Percentiles rank a stretch among this genome's conserved stretches.
Conservation (phyloP, 805 yeast genomes). For the Diddensiella transvaalensis region DNA sequence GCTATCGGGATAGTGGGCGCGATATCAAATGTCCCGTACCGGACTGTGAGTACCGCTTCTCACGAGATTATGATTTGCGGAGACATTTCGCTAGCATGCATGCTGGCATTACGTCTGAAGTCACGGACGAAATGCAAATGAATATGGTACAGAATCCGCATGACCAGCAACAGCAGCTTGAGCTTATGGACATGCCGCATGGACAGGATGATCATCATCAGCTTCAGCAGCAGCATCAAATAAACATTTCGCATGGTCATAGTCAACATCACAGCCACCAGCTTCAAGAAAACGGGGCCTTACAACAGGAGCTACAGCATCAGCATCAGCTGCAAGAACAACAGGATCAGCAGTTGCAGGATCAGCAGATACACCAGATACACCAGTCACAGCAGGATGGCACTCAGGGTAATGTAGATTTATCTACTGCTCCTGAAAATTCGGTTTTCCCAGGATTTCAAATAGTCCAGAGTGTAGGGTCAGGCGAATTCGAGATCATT, state of each 20-base stretch:
- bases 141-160: too few species aligned
- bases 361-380: too few species aligned
- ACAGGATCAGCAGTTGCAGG: neutral
- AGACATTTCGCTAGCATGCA: constrained; percentile 32
- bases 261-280: too few species aligned
- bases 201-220: neutral
- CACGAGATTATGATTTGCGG: constrained; percentile 36
- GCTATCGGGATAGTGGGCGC: constrained; percentile 30
- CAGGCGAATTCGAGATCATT: constrained; percentile 1
- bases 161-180: neutral
- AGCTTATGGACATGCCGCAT: neutral
- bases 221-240: too few species aligned
- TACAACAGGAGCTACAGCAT: too few species aligned
- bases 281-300: too few species aligned
- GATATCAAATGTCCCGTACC: constrained; percentile 30
- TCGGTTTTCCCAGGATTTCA: constrained; percentile 2
- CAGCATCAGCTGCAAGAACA: neutral
- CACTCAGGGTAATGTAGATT: neutral
- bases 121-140: too few species aligned
- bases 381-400: neutral
- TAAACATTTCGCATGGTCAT: too few species aligned
- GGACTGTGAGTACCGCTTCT: constrained; percentile 34
- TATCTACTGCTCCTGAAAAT: neutral
- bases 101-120: constrained; percentile 3
- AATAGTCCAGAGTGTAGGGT: neutral